Base-by-base conservation (phyloP, 2,329 filamentous ascomycete species). In the Paecilomyces fulvus region DNA sequence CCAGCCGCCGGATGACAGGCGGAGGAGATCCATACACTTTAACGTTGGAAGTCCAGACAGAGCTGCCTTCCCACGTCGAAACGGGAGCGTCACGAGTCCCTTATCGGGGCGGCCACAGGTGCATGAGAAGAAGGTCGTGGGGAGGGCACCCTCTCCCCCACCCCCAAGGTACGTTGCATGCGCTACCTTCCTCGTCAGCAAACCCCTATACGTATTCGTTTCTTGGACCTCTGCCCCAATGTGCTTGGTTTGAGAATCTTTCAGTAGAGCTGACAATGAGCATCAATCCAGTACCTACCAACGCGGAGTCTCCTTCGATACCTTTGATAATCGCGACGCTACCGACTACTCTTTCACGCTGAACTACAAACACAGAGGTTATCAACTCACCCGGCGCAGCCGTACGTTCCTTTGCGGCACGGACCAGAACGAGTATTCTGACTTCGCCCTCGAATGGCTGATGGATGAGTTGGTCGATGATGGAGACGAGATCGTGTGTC, bases 381-480 rank as follows among this genome's bases (percentile, higher is more conserved):
- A 94, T 73, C 85, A 89, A 63, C 86, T 86, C 61, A 86, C 85
- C 48, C 86, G 90, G 59, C 83, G 89, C 58, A 94, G 89, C 55
- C 85, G 92, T 54, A 95, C 90, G 8, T 95, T 96, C 65, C 85
- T 96, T 69, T 92, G 92, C 61, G 92, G 92, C 20, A 88, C 92
- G 17, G 92, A 96, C 72, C 89, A 92, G 66, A 91, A 96, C 64
- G 83, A 90, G 57, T 96, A 96, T 72, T 95, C 90, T 6, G 89
- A 95, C 60, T 94, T 92, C 73, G 92, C 92, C 14, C 79, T 96
- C 17, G 89, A 95, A 72, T 96, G 91, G 91, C 80, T 96, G 53
- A 83, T 96, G 43, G 90, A 95, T 65, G 90, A 95, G 73, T 80
- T 96, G 56, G 90, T 96, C 46, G 91, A 96, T 65, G 92, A 96